phyloP scores from a whole-genome alignment of 106 monocot species.

The Amphibolis antarctica region DNA sequence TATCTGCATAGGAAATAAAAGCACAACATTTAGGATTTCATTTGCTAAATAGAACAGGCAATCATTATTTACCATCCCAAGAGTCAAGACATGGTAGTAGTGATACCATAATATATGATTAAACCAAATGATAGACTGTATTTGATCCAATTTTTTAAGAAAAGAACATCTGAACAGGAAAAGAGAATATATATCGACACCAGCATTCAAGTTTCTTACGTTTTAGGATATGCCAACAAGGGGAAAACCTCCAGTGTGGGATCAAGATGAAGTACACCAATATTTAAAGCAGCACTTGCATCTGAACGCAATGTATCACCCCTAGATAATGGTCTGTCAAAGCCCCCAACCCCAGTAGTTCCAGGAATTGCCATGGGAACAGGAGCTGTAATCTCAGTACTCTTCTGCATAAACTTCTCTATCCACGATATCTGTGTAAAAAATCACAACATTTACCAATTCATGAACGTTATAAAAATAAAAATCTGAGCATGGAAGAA shows the following conservation, averaged over 20 bases:
- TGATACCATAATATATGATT: no score
- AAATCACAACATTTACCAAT: not conserved
- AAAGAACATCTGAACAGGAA: not conserved
- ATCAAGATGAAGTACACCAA: slow-evolving; percentile 95
- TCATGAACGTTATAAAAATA: not conserved
- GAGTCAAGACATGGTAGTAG: not conserved
- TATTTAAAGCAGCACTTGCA: slow-evolving; percentile 83
- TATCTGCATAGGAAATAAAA: slow-evolving; percentile 49
- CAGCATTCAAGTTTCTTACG: slow-evolving; percentile 19
- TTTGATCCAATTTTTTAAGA: not conserved
- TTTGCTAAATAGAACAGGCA: not conserved
- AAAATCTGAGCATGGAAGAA: no score
- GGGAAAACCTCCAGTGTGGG: slow-evolving; percentile 95
- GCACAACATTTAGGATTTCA: not conserved
- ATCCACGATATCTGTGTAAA: slow-evolving; percentile 91
- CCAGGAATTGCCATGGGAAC: slow-evolving; percentile 85
- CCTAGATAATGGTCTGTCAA: slow-evolving; percentile 81
- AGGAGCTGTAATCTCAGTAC: slow-evolving; percentile 88
- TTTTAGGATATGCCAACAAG: slow-evolving; percentile 74
- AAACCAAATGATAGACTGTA: not conserved
- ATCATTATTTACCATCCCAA: not conserved
- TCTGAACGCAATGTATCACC: slow-evolving; percentile 79
- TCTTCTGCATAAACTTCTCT: slow-evolving; percentile 94
- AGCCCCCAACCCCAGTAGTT: slow-evolving; percentile 97
- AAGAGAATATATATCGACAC: not conserved